Evolutionary conservation across 164 flowering plant genomes (phyloP), one percentile per base, ranked within the genome.

Genomic region (Stephania yunnanensis): DNA sequence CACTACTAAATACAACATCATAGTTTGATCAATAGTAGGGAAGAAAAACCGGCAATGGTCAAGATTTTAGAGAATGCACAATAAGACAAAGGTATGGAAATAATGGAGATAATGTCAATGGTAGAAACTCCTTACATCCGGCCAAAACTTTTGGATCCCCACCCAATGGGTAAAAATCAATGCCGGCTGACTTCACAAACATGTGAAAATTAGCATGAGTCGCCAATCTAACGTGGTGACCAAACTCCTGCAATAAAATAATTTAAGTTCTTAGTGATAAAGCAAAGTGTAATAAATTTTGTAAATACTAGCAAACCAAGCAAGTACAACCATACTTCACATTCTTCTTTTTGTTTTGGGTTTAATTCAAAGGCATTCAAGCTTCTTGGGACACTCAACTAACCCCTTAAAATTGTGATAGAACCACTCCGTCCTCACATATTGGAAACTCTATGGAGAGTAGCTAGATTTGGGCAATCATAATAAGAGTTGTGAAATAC

Each of bases 91-190:
- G 15, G 52, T 48, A 74, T 69, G 36, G n/a, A 76, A 70, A 36
- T 29, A 7, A 64, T 73, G 63, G 64, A 58, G 55, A 52, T 20
- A 66, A 29, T 31, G 36, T 48, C 44, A 45, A 73, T 5, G 55
- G 46, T 75, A 61, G 22, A 80, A 78, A 83, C 70, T 78, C 80
- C 97, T 93, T 93, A 95, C 98, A 95, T 92, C 92, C 95, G 65
- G 99, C 99, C 83, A 95, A 85, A 76, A 91, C 88, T 13, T 96
- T 91, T 69, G 99, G 96, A 81, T 95, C 99, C 71, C 98, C 97
- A 68, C 96, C 98, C 81, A 95, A 80, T 25, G 99, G 99, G 76
- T 83, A 93, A 75, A 93, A 95, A 19, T 90, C 91, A 63, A 95
- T 85, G 68, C 94, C 96, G 80, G 98, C 92, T 30, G 97, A 88